Evolutionary conservation across 768 basidiomycete genomes (phyloP).

Genomic region (Boletus patriciae): DNA sequence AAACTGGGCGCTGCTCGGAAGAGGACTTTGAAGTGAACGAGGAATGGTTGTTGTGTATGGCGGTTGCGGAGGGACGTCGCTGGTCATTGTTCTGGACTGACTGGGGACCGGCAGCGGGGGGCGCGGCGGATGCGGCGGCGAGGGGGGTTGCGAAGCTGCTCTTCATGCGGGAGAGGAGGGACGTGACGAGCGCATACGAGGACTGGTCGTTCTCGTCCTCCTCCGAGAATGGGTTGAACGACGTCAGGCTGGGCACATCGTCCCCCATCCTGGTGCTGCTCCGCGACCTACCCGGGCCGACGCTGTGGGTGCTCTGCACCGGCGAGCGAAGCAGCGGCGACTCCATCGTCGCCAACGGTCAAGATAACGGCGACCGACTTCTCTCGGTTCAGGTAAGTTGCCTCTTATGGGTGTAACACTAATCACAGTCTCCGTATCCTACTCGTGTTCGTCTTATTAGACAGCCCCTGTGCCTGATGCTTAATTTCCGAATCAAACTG

Average conservation of each 20-base stretch:
- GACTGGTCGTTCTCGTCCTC: conserved; percentile 90
- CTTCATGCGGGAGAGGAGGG: conserved; percentile 78
- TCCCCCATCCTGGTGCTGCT: conserved; percentile 56
- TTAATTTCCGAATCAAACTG: conserved; percentile 63
- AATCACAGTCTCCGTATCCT: conserved; percentile 24
- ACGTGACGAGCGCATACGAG: conserved; percentile 80
- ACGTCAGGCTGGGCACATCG: conserved; percentile 74
- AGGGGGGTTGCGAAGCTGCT: conserved; percentile 72
- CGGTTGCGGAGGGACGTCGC: conserved; percentile 57
- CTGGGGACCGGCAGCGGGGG: conserved; percentile 35
- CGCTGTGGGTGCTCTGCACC: conserved; percentile 34
- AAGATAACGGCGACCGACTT: conserved; percentile 3
- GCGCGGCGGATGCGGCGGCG: conserved; percentile 46
- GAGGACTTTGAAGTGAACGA: conserved; percentile 48
- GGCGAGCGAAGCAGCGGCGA: conserved; percentile 32
- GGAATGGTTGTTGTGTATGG: conserved; percentile 45
- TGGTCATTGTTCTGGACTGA: conserved; percentile 42
- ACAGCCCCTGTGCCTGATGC: conserved; percentile 52
- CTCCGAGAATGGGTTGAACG: conserved; percentile 90
- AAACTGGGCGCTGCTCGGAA: conserved; percentile 55
- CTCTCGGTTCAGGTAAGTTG: conserved; percentile 11
- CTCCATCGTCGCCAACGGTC: conserved; percentile 30
- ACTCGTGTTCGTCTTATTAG: conserved; percentile 40
- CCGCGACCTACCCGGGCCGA: conserved; percentile 56
- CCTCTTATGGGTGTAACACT: conserved; percentile 14